Conservation (phyloP, 2,329 filamentous ascomycete species). For the Xenoacremonium recifei region DNA sequence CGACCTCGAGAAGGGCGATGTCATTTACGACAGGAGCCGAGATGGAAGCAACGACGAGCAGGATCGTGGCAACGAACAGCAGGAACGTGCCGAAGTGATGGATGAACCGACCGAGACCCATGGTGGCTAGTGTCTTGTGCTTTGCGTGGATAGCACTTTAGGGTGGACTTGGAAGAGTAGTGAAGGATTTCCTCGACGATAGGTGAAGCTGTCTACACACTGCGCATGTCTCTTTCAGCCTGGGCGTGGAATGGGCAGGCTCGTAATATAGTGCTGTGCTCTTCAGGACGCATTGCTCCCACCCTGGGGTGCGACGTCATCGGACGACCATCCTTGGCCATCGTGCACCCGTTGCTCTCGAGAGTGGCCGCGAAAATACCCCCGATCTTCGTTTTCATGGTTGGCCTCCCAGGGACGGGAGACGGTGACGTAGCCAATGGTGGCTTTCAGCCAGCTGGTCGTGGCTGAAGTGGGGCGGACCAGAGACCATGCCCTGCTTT, state of each 20-base stretch:
- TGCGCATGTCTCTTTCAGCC: no score
- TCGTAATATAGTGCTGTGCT: no score
- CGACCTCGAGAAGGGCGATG: constrained; percentile 53
- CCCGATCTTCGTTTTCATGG: neutral
- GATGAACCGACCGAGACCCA: constrained; percentile 49
- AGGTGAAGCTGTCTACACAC: no score
- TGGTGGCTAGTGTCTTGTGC: constrained; percentile 25
- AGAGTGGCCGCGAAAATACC: no score
- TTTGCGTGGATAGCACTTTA: no score
- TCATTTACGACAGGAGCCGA: constrained; percentile 57
- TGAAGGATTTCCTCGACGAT: no score
- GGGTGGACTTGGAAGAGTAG: no score
- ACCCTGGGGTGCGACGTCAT: neutral
- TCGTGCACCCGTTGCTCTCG: no score
- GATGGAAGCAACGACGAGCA: constrained; percentile 58
- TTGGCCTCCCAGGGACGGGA: neutral
- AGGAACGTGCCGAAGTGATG: constrained; percentile 59
- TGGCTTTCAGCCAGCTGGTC: neutral
- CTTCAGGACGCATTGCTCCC: no score
- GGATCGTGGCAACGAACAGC: constrained; percentile 52
- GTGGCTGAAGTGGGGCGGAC: neutral
- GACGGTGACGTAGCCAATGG: constrained; percentile 1
- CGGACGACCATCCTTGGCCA: no score
- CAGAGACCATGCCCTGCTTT: neutral
- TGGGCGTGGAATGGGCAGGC: no score